Percentiles rank a stretch among this genome's conserved stretches.
Evolutionary conservation across 2,329 filamentous ascomycete species (phyloP).

Genomic region (Curvularia hawaiiensis): DNA sequence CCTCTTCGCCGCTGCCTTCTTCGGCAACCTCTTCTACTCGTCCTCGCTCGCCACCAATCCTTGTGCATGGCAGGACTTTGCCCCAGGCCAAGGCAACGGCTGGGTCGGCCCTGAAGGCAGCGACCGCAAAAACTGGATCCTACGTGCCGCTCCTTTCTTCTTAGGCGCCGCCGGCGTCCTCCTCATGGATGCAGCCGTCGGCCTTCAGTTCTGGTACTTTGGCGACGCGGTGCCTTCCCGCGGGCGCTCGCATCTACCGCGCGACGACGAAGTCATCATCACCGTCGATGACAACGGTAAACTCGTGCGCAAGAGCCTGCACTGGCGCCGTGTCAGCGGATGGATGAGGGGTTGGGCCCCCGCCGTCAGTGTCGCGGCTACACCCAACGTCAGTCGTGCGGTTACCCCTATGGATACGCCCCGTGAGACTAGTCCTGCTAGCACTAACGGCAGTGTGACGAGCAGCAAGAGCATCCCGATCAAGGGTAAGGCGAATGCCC

Average conservation of each 20-base stretch:
- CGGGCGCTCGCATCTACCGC: conserved; percentile 21
- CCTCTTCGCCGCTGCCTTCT: conserved; percentile 70
- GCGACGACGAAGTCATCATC: conserved; percentile 54
- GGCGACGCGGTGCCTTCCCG: conserved; percentile 48
- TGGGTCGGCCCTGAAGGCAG: conserved; percentile 65
- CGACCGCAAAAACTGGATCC: conserved; percentile 61
- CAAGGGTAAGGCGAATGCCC: conserved; percentile 24
- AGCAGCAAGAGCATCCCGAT: conserved; percentile 35
- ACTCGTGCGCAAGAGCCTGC: conserved; percentile 47
- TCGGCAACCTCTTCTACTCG: conserved; percentile 71
- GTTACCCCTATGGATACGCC: conserved; percentile 34
- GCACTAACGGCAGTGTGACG: not conserved
- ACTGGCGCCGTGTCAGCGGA: conserved; percentile 64
- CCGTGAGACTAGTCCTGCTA: conserved; percentile 24
- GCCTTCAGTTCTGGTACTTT: conserved; percentile 66
- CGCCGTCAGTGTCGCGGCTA: conserved; percentile 49
- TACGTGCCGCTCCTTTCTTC: conserved; percentile 66
- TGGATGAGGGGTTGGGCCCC: conserved; percentile 73
- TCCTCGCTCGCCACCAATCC: conserved; percentile 67
- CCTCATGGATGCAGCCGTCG: conserved; percentile 65
- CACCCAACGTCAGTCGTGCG: conserved; percentile 37
- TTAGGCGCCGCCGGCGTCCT: conserved; percentile 69
- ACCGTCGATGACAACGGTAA: conserved; percentile 48
- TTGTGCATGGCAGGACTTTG: conserved; percentile 64
- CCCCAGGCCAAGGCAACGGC: conserved; percentile 59